These are phyloP conservation scores for Fusarium citri DNA, from an alignment of 2,329 filamentous ascomycete species.

Conservation along the genomic window DNA sequence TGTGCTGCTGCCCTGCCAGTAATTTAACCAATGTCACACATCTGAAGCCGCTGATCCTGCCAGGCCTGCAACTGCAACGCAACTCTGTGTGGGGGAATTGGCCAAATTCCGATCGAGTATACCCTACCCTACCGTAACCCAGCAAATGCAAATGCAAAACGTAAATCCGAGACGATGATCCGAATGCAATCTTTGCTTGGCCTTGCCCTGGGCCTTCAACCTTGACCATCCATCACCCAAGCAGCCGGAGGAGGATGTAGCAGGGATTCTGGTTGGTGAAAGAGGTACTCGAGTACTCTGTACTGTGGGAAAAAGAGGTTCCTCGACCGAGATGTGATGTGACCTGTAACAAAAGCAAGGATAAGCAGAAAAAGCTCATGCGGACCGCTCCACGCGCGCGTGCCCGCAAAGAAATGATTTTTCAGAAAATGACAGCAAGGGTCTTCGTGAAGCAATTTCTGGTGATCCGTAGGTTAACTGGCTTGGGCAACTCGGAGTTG, in stretches of 20 bases:
- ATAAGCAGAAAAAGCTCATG: slow-evolving; percentile 38
- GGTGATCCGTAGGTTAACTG: background rate
- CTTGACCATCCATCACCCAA: slow-evolving; percentile 18
- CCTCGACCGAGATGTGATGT: slow-evolving; percentile 35
- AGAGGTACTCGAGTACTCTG: background rate
- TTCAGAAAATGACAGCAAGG: background rate
- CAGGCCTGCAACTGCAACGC: background rate
- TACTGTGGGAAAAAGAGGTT: background rate
- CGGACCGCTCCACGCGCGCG: slow-evolving; percentile 42
- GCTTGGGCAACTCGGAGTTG: background rate
- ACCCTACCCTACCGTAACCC: slow-evolving; percentile 12
- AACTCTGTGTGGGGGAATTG: slow-evolving; percentile 25
- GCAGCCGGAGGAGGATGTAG: slow-evolving; percentile 34
- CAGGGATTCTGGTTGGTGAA: slow-evolving; percentile 39
- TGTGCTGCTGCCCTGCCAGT: slow-evolving; percentile 17
- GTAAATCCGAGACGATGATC: slow-evolving; percentile 36
- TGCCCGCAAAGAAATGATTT: slow-evolving; percentile 3
- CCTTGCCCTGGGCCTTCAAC: background rate
- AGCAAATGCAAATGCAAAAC: slow-evolving; percentile 9
- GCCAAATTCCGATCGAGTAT: slow-evolving; percentile 31
- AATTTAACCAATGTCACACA: slow-evolving; percentile 15
- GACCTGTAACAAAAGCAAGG: slow-evolving; percentile 42
- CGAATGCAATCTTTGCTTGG: slow-evolving; percentile 40
- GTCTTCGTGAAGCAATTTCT: slow-evolving; percentile 7
- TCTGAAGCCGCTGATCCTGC: background rate